These are phyloP conservation scores for Thelephora terrestris DNA, from an alignment of 1,284 basidiomycete species.

Conservation along the genomic window DNA sequence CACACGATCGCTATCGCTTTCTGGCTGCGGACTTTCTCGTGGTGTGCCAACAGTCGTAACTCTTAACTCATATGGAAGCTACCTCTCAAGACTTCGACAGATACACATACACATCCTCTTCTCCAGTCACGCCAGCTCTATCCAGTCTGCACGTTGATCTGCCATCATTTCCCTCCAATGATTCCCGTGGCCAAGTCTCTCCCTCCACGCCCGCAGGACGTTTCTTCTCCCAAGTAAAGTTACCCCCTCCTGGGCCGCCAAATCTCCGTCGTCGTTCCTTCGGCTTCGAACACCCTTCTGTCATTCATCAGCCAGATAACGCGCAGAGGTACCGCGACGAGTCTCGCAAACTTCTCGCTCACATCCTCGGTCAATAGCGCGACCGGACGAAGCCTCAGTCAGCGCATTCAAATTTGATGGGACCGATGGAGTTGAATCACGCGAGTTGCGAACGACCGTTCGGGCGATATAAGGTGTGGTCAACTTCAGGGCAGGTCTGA, in stretches of 20 bases:
- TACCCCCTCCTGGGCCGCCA: conserved; percentile 22
- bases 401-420: conserved; percentile 24
- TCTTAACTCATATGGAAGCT: too few relatives aligned
- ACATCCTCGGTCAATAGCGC: conserved; percentile 47
- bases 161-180: too few relatives aligned
- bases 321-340: conserved; percentile 34
- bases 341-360: conserved; percentile 47
- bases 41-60: too few relatives aligned
- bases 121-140: too few relatives aligned
- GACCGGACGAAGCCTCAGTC: conserved; percentile 39
- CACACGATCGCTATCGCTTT: too few relatives aligned
- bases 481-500: conserved; percentile 24
- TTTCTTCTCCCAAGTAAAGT: conserved; percentile 20
- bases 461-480: conserved; percentile 37
- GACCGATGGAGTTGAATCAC: conserved; percentile 20
- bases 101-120: too few relatives aligned
- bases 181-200: too few relatives aligned
- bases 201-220: conserved; percentile 5
- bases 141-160: too few relatives aligned
- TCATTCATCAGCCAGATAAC: conserved; percentile 17
- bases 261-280: conserved; percentile 13
- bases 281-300: conserved; percentile 12
- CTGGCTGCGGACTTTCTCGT: too few relatives aligned
- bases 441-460: conserved; percentile 27
- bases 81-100: too few relatives aligned